Conservation (phyloP, 257 asterid species). For the Striga asiatica region DNA sequence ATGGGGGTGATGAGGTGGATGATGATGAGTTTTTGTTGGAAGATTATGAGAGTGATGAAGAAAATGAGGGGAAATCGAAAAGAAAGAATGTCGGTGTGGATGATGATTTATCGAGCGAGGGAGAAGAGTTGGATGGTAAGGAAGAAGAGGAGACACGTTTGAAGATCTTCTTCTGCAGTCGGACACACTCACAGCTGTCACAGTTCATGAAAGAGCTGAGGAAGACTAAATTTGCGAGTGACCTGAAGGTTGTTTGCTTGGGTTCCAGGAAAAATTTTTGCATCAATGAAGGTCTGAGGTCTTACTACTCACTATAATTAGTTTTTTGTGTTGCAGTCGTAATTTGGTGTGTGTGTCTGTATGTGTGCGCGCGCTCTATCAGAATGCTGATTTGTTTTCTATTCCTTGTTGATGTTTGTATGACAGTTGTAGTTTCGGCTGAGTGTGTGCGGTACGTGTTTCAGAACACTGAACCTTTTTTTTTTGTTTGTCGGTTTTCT, state of each 20-base stretch:
- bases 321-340: too few relatives aligned
- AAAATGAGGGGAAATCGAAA: slow-evolving; percentile 39
- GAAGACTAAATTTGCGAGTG: slow-evolving; percentile 67
- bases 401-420: too few relatives aligned
- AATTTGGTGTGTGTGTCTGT: too few relatives aligned
- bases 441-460: too few relatives aligned
- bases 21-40: slow-evolving; percentile 73
- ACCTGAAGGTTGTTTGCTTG: slow-evolving; percentile 71
- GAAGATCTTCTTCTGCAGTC: slow-evolving; percentile 80
- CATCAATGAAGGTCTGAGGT: slow-evolving; percentile 69
- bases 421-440: too few relatives aligned
- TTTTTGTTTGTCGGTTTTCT: too few relatives aligned
- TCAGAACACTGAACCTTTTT: slow-evolving; percentile 14
- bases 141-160: slow-evolving; percentile 45
- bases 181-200: slow-evolving; percentile 96
- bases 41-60: slow-evolving; percentile 68
- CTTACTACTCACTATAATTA: too few relatives aligned
- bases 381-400: too few relatives aligned
- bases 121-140: slow-evolving; percentile 41
- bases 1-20: slow-evolving; percentile 37
- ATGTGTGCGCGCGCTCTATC: too few relatives aligned
- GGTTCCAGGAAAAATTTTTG: slow-evolving; percentile 91
- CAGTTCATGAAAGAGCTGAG: slow-evolving; percentile 90
- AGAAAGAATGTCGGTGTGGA: slow-evolving; percentile 41
- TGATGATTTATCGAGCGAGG: slow-evolving; percentile 52